Evolutionary conservation across 225 moss, liverwort and hornwort genomes (phyloP), one percentile per base, ranked within the genome.

Genomic region (Antitrichia curtipendula): DNA sequence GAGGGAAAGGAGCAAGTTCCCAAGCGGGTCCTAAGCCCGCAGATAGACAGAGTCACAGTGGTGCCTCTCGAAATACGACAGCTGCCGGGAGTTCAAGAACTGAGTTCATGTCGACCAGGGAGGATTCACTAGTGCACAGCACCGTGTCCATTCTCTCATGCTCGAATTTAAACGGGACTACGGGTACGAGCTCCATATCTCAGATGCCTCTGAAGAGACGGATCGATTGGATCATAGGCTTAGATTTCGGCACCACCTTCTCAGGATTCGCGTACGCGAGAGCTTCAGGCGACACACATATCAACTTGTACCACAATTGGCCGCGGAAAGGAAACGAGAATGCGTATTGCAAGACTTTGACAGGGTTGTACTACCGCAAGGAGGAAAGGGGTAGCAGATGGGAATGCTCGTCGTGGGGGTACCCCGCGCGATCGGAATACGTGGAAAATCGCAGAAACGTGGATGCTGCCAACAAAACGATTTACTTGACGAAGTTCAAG

Each of bases 191-290:
- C 24, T 17, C 14, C 61, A 28, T 38, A 50, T 18, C 20, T n/a
- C 52, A 7, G 23, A 71, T 5, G 3, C 41, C n/a, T 6, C 28
- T 2, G 65, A 65, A 65, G 34, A 61, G 50, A 3, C 80, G 60
- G 22, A 43, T 80, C 31, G 45, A 86, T 54, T 92, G 88, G 92
- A 75, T 90, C 3, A 40, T 96, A 28, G 95, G 94, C 17, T 80
- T 96, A 23, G 95, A 95, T 76, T 96, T 95, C 60, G 96, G 95
- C 5, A 96, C 95, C 19, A 93, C 93, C 6, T 96, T 82, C 49
- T 93, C 94, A 5, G 96, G 95, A 7, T 94, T 91, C 27, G 95
- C 94, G 7, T 95, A 86, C 34, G 92, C 94, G 8, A 82, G 59
- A 22, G 87, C 50, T 6, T 27, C 90, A 34, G 86, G 68, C 54